Percentiles rank a stretch among this genome's conserved stretches.
Conservation (phyloP, 1,284 basidiomycete genomes). For the Cryptococcus sp. region DNA sequence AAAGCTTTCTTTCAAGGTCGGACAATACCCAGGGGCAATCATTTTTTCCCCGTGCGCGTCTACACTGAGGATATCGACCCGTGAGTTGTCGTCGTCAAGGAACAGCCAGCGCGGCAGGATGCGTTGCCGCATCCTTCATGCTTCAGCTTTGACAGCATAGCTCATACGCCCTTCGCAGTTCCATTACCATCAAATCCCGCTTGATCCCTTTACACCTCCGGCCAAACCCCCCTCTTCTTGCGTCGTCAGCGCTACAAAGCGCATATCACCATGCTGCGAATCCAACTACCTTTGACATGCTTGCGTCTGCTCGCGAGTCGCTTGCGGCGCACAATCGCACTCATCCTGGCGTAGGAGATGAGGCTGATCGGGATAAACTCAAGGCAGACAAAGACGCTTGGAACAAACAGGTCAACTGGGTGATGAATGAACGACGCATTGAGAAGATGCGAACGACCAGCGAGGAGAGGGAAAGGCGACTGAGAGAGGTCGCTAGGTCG, state of each 20-base stretch:
- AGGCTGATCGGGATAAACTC: constrained; percentile 15
- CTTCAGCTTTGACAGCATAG: constrained; percentile 1
- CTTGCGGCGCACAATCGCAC: constrained; percentile 38
- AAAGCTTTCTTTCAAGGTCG: constrained; percentile 45
- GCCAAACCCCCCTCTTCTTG: constrained; percentile 39
- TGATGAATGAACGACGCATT: constrained; percentile 46
- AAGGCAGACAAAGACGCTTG: constrained; percentile 43
- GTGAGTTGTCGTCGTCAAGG: constrained; percentile 24
- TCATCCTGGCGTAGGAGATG: constrained; percentile 38
- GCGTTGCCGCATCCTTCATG: background rate
- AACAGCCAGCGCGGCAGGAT: background rate
- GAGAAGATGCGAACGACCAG: constrained; percentile 42
- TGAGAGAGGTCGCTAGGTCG: constrained; percentile 29
- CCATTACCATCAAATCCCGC: constrained; percentile 45
- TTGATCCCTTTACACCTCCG: constrained; percentile 41
- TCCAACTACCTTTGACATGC: constrained; percentile 38
- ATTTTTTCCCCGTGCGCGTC: constrained; percentile 46
- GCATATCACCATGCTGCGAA: constrained; percentile 46
- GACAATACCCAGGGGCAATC: constrained; percentile 42
- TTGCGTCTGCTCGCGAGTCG: constrained; percentile 35
- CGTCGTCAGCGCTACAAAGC: constrained; percentile 32
- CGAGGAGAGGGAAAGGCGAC: constrained; percentile 41
- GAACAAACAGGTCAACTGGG: constrained; percentile 49
- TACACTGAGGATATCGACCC: constrained; percentile 38
- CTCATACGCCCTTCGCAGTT: constrained; percentile 33